Percentiles rank a stretch among this genome's conserved stretches.
phyloP scores from a whole-genome alignment of 495 filamentous ascomycete genomes.

The Schizothecium vesticola region DNA sequence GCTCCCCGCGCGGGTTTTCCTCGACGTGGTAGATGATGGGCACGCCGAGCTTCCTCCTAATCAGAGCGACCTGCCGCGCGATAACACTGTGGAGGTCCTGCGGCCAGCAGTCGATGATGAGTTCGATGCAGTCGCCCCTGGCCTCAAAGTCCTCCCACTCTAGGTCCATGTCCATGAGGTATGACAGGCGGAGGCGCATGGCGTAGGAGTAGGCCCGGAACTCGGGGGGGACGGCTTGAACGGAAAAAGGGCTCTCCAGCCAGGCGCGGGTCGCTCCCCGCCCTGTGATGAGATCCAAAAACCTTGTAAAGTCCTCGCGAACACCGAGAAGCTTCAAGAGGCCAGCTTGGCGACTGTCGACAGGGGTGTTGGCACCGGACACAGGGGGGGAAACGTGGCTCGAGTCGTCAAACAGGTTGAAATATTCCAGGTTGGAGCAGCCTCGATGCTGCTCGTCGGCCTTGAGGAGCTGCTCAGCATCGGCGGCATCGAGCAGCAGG shows the following conservation, averaged over 20 bases:
- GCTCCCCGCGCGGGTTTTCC: constrained; percentile 43
- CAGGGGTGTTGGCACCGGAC: constrained; percentile 26
- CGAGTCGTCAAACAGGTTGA: constrained; percentile 57
- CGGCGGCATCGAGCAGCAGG: constrained; percentile 54
- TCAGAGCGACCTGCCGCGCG: constrained; percentile 52
- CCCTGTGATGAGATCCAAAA: constrained; percentile 62
- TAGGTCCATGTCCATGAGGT: constrained; percentile 48
- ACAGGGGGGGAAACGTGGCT: constrained; percentile 16
- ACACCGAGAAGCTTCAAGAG: constrained; percentile 60
- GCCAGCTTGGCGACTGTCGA: constrained; percentile 34
- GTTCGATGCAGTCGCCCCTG: constrained; percentile 65
- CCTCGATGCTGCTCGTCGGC: constrained; percentile 51
- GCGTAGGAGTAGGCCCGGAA: constrained; percentile 61
- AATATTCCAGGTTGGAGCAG: constrained; percentile 77
- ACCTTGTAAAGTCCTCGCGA: constrained; percentile 67
- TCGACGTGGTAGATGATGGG: constrained; percentile 69
- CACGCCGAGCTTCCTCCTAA: constrained; percentile 58
- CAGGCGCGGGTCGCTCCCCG: constrained; percentile 49
- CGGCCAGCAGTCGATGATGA: constrained; percentile 61
- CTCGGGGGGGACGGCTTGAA: constrained; percentile 62
- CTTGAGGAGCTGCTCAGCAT: constrained; percentile 49
- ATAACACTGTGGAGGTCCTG: constrained; percentile 45
- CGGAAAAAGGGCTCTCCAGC: constrained; percentile 67
- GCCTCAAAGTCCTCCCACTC: constrained; percentile 62
- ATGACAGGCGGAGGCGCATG: constrained; percentile 57